Conservation (phyloP, 2,329 filamentous ascomycete genomes). For the Zasmidium citrigriseum region DNA sequence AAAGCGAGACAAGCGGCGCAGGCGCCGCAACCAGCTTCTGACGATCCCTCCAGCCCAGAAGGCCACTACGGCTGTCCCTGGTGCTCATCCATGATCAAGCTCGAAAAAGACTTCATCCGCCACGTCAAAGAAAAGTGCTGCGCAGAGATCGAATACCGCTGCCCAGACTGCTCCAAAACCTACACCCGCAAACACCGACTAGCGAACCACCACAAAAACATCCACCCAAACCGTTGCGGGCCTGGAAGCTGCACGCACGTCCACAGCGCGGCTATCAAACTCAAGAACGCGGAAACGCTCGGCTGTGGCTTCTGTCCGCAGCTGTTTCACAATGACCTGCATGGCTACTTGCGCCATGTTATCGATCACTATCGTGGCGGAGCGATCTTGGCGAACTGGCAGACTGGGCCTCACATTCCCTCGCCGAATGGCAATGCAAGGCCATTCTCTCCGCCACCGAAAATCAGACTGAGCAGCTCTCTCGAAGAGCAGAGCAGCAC, state of each 20-base stretch:
- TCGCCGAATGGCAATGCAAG: background rate
- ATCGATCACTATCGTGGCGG: constrained; percentile 3
- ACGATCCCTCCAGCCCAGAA: background rate
- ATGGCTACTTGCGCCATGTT: background rate
- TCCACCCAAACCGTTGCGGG: background rate
- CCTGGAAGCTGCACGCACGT: background rate
- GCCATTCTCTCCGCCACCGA: background rate
- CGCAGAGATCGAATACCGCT: background rate
- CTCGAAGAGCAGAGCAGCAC: background rate
- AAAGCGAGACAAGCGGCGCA: background rate
- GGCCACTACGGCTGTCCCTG: constrained; percentile 1
- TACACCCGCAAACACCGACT: constrained; percentile 2
- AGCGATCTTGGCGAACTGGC: background rate
- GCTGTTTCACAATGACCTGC: constrained; percentile 4
- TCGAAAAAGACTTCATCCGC: constrained; percentile 7
- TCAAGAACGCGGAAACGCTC: background rate
- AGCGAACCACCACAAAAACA: background rate
- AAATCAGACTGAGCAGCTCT: background rate
- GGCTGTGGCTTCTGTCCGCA: constrained; percentile 7
- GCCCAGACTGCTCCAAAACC: constrained; percentile 2
- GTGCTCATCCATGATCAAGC: background rate
- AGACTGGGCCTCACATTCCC: background rate
- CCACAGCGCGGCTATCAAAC: background rate
- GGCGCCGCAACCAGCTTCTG: background rate
- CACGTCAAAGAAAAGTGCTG: constrained; percentile 8